These are phyloP conservation scores for Fusarium decemcellulare DNA, from an alignment of 2,329 filamentous ascomycete species.

Conservation along the genomic window DNA sequence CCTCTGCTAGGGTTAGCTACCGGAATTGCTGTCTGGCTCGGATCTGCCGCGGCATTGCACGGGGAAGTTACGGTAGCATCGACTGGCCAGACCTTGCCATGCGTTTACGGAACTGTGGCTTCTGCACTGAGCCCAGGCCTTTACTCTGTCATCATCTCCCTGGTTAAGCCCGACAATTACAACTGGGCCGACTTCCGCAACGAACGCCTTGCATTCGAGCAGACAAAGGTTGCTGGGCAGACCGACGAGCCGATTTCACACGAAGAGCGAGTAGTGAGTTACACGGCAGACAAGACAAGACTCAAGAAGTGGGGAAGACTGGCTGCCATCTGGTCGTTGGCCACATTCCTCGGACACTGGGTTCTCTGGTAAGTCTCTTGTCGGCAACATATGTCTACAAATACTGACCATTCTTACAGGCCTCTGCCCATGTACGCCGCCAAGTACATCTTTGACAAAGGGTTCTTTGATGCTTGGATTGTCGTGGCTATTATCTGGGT, in stretches of 20 bases:
- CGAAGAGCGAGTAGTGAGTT: conserved; percentile 43
- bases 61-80: conserved; percentile 63
- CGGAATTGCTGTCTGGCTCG: conserved; percentile 67
- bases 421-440: conserved; percentile 69
- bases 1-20: conserved; percentile 65
- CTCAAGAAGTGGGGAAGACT: conserved; percentile 61
- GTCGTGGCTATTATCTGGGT: conserved; percentile 67
- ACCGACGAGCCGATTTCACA: conserved; percentile 8
- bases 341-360: conserved; percentile 67
- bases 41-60: conserved; percentile 60
- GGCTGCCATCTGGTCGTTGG: conserved; percentile 54
- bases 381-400: no score
- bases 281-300: conserved; percentile 50
- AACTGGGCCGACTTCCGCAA: conserved; percentile 58
- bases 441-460: conserved; percentile 62
- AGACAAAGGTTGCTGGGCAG: conserved; percentile 28
- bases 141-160: conserved; percentile 63
- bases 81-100: conserved; percentile 64
- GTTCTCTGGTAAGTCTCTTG: conserved; percentile 56
- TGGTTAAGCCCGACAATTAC: conserved; percentile 58
- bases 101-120: conserved; percentile 66
- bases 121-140: conserved; percentile 58
- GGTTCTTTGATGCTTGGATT: conserved; percentile 66
- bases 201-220: conserved; percentile 56
- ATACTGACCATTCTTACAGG: conserved; percentile 5